phyloP scores from a whole-genome alignment of 1,139 yeast genomes.

The Geotrichum reessii region DNA sequence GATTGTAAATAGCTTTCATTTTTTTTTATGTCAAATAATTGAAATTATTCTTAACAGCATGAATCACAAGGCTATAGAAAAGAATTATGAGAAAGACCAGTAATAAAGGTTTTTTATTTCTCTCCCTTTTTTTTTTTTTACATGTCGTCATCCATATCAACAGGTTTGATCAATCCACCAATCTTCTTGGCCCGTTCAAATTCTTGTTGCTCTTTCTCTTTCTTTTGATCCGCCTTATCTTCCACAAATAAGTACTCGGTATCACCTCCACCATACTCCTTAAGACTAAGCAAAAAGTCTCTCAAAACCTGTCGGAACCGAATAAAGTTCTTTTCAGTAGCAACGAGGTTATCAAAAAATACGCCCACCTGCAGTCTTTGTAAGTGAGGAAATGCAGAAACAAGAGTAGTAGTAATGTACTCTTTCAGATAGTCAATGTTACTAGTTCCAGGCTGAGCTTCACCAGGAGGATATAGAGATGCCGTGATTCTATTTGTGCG shows the following conservation, averaged over 20 bases:
- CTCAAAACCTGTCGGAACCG: slow-evolving; percentile 83
- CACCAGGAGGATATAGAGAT: slow-evolving; percentile 64
- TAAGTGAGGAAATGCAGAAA: slow-evolving; percentile 85
- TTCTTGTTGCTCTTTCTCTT: slow-evolving; percentile 62
- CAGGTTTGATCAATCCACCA: slow-evolving; percentile 92
- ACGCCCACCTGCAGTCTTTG: slow-evolving; percentile 74
- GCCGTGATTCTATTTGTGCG: slow-evolving; percentile 66
- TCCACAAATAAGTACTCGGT: slow-evolving; percentile 76
- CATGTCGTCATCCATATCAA: slow-evolving; percentile 72
- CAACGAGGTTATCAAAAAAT: slow-evolving; percentile 67
- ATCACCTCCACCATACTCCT: slow-evolving; percentile 88
- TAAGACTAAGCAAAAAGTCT: slow-evolving; percentile 94
- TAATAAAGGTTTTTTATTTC: background rate
- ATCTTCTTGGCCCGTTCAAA: slow-evolving; percentile 79
- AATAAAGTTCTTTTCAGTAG: slow-evolving; percentile 64
- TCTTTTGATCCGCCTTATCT: slow-evolving; percentile 74
- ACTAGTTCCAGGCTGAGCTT: slow-evolving; percentile 75
- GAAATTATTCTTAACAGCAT: background rate
- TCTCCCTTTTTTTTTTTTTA: background rate
- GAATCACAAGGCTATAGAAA: background rate
- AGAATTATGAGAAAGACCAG: background rate
- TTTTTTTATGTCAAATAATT: background rate
- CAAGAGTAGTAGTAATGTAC: slow-evolving; percentile 73
- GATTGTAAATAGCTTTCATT: background rate
- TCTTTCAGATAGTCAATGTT: slow-evolving; percentile 75